Evolutionary conservation across 176 grass and related monocot species (phyloP).

Genomic region (Typha latifolia): DNA sequence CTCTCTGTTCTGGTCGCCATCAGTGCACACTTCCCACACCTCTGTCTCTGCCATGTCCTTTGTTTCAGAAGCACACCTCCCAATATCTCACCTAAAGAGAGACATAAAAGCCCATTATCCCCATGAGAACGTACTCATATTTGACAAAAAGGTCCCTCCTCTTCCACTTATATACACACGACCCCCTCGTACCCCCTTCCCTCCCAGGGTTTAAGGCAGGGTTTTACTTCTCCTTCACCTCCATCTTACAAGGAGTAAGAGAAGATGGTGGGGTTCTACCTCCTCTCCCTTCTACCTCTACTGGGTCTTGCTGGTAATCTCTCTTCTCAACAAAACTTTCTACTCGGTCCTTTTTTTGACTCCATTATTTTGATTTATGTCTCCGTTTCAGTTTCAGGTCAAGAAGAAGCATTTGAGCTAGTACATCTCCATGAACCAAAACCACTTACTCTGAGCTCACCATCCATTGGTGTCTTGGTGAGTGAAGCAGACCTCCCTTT

Average conservation of each 20-base stretch:
- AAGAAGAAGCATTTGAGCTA: constrained; percentile 32
- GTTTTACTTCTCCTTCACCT: background rate
- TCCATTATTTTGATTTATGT: background rate
- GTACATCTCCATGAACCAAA: constrained; percentile 16
- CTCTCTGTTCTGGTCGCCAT: background rate
- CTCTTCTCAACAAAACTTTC: background rate
- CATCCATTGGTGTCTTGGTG: constrained; percentile 19
- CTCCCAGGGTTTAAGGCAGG: constrained; percentile 2
- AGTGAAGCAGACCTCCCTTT: constrained; percentile 13
- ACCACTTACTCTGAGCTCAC: background rate
- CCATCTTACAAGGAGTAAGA: background rate
- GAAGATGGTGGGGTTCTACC: constrained; percentile 25
- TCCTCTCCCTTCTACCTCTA: constrained; percentile 25
- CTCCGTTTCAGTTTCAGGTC: constrained; percentile 38
- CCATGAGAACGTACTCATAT: background rate
- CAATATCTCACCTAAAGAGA: background rate
- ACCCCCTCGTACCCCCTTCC: background rate
- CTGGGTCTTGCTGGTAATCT: constrained; percentile 43
- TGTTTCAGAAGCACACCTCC: background rate
- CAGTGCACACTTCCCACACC: constrained; percentile 19
- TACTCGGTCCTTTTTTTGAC: background rate
- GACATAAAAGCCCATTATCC: background rate
- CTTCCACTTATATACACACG: too few species aligned
- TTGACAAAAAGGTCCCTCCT: background rate
- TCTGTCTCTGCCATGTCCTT: background rate